Conservation (phyloP, 2,329 filamentous ascomycete genomes). For the Graphium sp. region DNA sequence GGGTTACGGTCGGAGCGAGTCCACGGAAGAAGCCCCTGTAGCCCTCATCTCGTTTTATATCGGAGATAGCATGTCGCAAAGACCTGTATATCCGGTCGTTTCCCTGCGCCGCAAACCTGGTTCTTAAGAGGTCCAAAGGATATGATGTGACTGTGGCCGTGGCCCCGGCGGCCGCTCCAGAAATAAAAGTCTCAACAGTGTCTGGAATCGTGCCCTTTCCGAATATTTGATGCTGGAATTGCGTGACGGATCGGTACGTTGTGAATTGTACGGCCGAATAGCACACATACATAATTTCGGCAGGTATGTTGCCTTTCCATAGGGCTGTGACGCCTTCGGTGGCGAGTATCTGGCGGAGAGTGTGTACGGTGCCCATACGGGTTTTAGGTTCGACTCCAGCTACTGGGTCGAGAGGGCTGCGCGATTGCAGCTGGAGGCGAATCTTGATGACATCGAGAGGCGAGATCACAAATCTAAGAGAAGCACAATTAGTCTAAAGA, state of each 20-base stretch:
- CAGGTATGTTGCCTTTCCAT: conserved; percentile 97
- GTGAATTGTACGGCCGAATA: conserved; percentile 87
- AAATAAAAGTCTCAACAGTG: conserved; percentile 62
- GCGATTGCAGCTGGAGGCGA: conserved; percentile 81
- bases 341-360: conserved; percentile 57
- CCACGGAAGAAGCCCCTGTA: conserved; percentile 73
- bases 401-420: conserved; percentile 62
- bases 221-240: conserved; percentile 41
- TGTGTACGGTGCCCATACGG: conserved; percentile 64
- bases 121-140: conserved; percentile 82
- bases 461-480: conserved; percentile 66
- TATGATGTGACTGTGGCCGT: conserved; percentile 74
- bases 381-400: conserved; percentile 36
- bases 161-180: conserved; percentile 70
- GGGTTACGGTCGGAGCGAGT: conserved; percentile 60
- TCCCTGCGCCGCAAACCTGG: conserved; percentile 92
- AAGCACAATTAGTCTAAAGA: conserved; percentile 6
- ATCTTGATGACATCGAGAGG: conserved; percentile 98
- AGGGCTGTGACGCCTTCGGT: conserved; percentile 74
- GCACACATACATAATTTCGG: conserved; percentile 82
- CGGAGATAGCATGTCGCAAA: conserved; percentile 47
- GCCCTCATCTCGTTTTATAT: conserved; percentile 66
- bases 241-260: conserved; percentile 60
- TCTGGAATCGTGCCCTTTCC: conserved; percentile 34
- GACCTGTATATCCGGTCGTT: conserved; percentile 61